Conservation (phyloP, 2,329 filamentous ascomycete genomes). For the Madurella fahalii region DNA sequence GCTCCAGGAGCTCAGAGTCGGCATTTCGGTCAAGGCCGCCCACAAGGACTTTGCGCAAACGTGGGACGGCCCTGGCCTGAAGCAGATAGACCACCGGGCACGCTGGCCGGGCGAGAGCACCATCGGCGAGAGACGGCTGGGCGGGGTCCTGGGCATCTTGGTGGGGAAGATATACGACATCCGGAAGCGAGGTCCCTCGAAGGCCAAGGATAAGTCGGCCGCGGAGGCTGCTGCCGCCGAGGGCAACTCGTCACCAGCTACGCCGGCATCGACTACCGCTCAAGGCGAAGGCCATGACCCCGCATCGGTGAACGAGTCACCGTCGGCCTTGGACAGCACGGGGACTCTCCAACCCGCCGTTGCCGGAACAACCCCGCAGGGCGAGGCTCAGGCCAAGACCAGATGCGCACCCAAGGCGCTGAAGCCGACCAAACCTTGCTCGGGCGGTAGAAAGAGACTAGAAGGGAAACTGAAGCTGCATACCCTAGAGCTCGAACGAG, state of each 20-base stretch:
- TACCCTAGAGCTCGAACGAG: constrained; percentile 68
- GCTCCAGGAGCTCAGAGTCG: constrained; percentile 68
- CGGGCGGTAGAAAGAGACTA: constrained; percentile 34
- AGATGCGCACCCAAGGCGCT: neutral
- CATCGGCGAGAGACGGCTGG: constrained; percentile 60
- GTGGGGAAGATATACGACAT: constrained; percentile 65
- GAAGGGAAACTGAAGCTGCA: constrained; percentile 63
- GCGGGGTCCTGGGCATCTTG: constrained; percentile 64
- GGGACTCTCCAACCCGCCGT: neutral
- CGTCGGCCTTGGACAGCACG: neutral
- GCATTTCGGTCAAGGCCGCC: constrained; percentile 54
- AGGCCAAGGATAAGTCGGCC: constrained; percentile 5
- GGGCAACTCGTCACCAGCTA: neutral
- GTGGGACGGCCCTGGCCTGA: constrained; percentile 59
- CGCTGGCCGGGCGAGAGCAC: constrained; percentile 52
- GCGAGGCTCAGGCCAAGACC: constrained; percentile 8
- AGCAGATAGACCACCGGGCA: constrained; percentile 59
- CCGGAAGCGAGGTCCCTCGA: constrained; percentile 25
- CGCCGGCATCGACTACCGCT: neutral
- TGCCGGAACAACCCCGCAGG: neutral
- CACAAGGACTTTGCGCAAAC: constrained; percentile 52
- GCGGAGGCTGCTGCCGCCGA: neutral
- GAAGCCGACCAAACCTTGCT: constrained; percentile 11
- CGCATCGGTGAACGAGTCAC: neutral
- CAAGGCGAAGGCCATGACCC: constrained; percentile 9